These are phyloP conservation scores for Blastobotrys serpentis DNA, from an alignment of 1,139 yeast species.

Conservation along the genomic window DNA sequence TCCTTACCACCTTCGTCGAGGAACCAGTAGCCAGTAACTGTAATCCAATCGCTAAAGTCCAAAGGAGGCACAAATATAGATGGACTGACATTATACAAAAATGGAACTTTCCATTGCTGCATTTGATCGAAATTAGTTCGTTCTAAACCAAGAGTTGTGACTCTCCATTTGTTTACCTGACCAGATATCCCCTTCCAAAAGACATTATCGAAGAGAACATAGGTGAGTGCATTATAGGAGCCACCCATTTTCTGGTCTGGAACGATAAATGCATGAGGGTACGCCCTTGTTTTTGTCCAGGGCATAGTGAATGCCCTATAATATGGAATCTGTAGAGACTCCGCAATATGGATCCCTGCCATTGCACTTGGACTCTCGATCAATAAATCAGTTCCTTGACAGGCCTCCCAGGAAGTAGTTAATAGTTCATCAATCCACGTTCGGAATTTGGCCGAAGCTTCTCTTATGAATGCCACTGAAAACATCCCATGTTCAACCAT, in stretches of 20 bases:
- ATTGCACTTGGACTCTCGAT: slow-evolving; percentile 95
- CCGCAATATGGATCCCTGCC: slow-evolving; percentile 95
- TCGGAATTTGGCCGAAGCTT: slow-evolving; percentile 74
- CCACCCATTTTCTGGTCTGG: slow-evolving; percentile 95
- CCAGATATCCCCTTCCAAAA: slow-evolving; percentile 94
- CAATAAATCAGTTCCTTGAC: slow-evolving; percentile 77
- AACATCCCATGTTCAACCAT: slow-evolving; percentile 91
- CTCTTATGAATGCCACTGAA: slow-evolving; percentile 77
- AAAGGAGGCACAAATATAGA: slow-evolving; percentile 86
- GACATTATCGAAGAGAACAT: slow-evolving; percentile 86
- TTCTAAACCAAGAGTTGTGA: slow-evolving; percentile 58
- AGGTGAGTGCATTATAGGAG: slow-evolving; percentile 85
- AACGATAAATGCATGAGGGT: slow-evolving; percentile 93
- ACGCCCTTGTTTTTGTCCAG: slow-evolving; percentile 93
- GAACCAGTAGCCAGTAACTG: slow-evolving; percentile 95
- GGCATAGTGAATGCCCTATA: slow-evolving; percentile 98
- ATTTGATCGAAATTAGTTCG: slow-evolving; percentile 67
- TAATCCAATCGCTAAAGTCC: slow-evolving; percentile 92
- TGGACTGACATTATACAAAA: slow-evolving; percentile 85
- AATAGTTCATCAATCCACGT: slow-evolving; percentile 79
- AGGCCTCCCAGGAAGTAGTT: slow-evolving; percentile 75
- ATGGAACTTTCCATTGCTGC: slow-evolving; percentile 81
- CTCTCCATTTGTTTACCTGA: slow-evolving; percentile 87
- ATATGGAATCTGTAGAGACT: slow-evolving; percentile 83
- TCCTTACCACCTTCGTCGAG: slow-evolving; percentile 60